These are phyloP conservation scores for Bipolaris cookei DNA, from an alignment of 2,329 filamentous ascomycete genomes.

Conservation along the genomic window DNA sequence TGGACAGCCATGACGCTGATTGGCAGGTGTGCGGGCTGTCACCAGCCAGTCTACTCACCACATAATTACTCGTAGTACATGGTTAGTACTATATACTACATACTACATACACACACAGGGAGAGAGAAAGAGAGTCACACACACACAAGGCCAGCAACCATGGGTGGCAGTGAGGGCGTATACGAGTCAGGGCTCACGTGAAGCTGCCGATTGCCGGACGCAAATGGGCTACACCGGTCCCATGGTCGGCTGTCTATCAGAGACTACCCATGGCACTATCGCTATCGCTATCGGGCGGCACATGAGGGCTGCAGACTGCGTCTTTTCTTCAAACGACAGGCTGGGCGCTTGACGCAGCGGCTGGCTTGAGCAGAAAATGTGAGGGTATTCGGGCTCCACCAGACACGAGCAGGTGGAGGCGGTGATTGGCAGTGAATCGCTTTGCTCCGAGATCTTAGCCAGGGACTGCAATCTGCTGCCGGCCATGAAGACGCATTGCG, in stretches of 20 bases:
- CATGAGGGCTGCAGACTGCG: constrained; percentile 28
- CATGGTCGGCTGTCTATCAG: no score
- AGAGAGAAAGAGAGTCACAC: not conserved
- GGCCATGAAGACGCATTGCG: constrained; percentile 17
- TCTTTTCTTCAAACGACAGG: constrained; percentile 33
- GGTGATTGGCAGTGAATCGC: constrained; percentile 23
- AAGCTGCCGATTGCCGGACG: constrained; percentile 9
- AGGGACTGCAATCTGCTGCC: constrained; percentile 28
- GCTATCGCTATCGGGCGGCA: constrained; percentile 17
- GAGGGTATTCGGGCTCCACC: constrained; percentile 26
- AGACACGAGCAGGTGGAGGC: constrained; percentile 16
- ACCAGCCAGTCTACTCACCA: not conserved
- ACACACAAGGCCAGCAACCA: not conserved
- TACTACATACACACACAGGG: not conserved
- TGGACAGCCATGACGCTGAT: not conserved
- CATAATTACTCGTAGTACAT: not conserved
- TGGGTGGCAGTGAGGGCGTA: not conserved
- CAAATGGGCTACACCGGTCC: not conserved
- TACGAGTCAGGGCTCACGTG: not conserved
- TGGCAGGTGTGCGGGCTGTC: not conserved
- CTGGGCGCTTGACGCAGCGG: constrained; percentile 20
- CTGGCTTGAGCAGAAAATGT: constrained; percentile 24
- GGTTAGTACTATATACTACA: not conserved
- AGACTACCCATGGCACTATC: not conserved
- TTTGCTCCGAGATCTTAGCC: constrained; percentile 20